phyloP scores from a whole-genome alignment of 2,329 filamentous ascomycete genomes.

The Colletotrichum lindemuthianum region DNA sequence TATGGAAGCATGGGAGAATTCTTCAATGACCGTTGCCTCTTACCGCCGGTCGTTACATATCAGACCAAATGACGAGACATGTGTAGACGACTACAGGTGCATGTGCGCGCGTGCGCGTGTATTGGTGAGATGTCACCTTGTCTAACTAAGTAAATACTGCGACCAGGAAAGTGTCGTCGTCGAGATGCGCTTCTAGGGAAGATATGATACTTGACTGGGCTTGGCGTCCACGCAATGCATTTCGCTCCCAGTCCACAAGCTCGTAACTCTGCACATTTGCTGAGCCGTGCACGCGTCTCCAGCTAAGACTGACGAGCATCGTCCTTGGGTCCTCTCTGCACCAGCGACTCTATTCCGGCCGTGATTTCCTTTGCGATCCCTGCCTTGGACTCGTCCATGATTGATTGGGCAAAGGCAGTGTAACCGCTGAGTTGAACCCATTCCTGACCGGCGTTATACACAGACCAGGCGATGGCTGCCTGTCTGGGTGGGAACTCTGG shows the following conservation, averaged over 20 bases:
- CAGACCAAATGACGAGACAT: conserved; percentile 8
- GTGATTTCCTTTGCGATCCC: conserved; percentile 40
- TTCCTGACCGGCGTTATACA: conserved; percentile 37
- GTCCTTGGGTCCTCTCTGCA: not conserved
- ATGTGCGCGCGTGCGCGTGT: not conserved
- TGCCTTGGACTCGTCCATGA: conserved; percentile 36
- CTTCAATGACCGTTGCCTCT: conserved; percentile 73
- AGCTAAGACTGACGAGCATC: not conserved
- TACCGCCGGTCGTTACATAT: conserved; percentile 79
- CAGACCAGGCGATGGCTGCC: conserved; percentile 35
- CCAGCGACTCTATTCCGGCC: not conserved
- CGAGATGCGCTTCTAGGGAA: not conserved
- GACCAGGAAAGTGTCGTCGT: not conserved
- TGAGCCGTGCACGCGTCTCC: not conserved
- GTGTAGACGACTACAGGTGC: not conserved
- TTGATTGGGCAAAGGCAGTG: conserved; percentile 38
- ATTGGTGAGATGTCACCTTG: not conserved
- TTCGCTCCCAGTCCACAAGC: no score
- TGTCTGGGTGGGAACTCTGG: conserved; percentile 6
- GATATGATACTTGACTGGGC: not conserved
- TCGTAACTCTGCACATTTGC: no score
- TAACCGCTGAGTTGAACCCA: conserved; percentile 38
- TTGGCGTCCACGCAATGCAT: no score
- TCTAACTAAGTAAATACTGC: not conserved
- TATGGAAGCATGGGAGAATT: conserved; percentile 77